A percentile compares a stretch with the other conserved stretches of the same genome.
Conservation (phyloP, 306 rosid species). For the Carpinus viminea region DNA sequence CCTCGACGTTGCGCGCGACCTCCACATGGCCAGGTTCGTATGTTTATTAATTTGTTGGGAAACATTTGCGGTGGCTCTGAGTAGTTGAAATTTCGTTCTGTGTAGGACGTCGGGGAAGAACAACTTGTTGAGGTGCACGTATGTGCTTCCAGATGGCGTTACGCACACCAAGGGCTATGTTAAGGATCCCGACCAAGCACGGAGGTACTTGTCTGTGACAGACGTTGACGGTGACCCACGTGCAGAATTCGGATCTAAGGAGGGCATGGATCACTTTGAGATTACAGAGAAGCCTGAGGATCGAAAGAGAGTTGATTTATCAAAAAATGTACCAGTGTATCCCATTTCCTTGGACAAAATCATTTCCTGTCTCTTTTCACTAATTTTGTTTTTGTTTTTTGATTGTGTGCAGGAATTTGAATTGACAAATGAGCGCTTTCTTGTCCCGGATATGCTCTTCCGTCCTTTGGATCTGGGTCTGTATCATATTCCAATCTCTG, state of each 20-base stretch:
- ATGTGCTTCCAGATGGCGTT: constrained; percentile 91
- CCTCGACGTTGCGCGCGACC: constrained; percentile 63
- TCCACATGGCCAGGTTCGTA: constrained; percentile 54
- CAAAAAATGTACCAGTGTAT: constrained; percentile 56
- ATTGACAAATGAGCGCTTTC: constrained; percentile 92
- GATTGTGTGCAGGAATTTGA: constrained; percentile 69
- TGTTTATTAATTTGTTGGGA: not conserved
- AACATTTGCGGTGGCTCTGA: not conserved
- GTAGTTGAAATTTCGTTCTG: not conserved
- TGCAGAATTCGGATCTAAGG: constrained; percentile 24
- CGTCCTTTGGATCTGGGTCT: constrained; percentile 92
- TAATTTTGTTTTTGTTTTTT: constrained; percentile 8
- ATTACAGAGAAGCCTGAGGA: constrained; percentile 42
- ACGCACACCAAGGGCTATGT: constrained; percentile 73
- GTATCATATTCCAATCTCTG: constrained; percentile 16
- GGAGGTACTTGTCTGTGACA: constrained; percentile 47
- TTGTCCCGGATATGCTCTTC: constrained; percentile 95
- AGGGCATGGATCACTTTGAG: constrained; percentile 28
- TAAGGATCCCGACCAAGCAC: constrained; percentile 69
- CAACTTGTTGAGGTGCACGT: constrained; percentile 72
- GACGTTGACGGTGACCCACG: constrained; percentile 36
- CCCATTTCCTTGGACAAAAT: not conserved
- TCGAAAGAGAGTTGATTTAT: constrained; percentile 62
- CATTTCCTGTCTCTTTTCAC: not conserved
- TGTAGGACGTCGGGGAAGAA: constrained; percentile 62